Conservation (phyloP, 179 eudicot species). For the Patellifolia procumbens region DNA sequence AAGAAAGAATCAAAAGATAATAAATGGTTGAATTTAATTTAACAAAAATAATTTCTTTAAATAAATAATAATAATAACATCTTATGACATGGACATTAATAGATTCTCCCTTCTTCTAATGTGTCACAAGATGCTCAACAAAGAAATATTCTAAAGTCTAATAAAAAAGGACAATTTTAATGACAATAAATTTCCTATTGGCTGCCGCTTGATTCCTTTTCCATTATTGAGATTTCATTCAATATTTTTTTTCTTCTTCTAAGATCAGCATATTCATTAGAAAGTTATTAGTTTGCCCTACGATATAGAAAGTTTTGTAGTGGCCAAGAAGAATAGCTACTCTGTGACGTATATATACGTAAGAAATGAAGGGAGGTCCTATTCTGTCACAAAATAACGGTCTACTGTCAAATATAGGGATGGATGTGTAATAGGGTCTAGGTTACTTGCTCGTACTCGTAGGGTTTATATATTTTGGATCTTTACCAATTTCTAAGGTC, state of each 20-base stretch:
- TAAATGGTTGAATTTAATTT: constrained; percentile 20
- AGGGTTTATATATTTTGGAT: too few species aligned
- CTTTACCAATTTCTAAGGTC: too few species aligned
- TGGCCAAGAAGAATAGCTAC: constrained; percentile 4
- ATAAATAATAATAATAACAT: constrained; percentile 1
- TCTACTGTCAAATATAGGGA: too few species aligned
- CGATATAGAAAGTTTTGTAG: too few species aligned
- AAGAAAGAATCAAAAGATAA: constrained; percentile 25
- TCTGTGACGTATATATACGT: neutral
- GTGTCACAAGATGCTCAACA: constrained; percentile 23
- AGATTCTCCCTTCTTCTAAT: constrained; percentile 28
- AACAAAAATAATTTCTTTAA: neutral
- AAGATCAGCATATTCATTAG: constrained; percentile 6
- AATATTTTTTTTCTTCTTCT: neutral
- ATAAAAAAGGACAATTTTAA: too few species aligned
- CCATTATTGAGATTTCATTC: constrained; percentile 3
- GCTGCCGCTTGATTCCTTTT: constrained; percentile 6
- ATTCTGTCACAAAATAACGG: too few species aligned
- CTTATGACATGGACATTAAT: constrained; percentile 22
- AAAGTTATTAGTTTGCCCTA: constrained; percentile 1
- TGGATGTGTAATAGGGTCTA: too few species aligned
- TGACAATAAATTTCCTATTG: constrained; percentile 9
- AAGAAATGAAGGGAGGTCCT: too few species aligned
- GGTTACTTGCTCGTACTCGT: too few species aligned
- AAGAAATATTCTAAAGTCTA: neutral